Evolutionary conservation across 2,329 filamentous ascomycete species (phyloP), one percentile per base, ranked within the genome.

Genomic region (Pezicula rhizophila): DNA sequence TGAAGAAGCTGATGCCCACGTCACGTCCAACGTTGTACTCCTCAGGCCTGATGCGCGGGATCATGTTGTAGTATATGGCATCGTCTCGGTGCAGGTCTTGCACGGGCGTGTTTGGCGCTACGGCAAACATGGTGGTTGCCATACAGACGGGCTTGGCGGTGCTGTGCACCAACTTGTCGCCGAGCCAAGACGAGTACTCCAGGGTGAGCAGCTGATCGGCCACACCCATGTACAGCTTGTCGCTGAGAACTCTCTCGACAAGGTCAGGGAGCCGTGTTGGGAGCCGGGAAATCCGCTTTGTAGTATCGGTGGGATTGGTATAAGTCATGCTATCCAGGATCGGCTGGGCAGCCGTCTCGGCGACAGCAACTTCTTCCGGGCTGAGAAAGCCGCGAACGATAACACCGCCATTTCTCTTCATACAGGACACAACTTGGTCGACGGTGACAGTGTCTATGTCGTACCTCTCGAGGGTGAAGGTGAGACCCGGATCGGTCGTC

Each of bases 1-100:
- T 38, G 34, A 50, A 47, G 31, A 46, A 47, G 44, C 44, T 31
- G 12, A 46, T 44, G 4, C 42, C 20, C 4, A 5, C 4, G 8
- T 44, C 42, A 31, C 42, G 42, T 4, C 11, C 18, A 11, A 26
- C 25, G 11, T 26, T 8, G 25, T 44, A 33, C n/a, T 15, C 25
- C 18, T 31, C 20, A 17, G 37, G 37, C 15, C 10, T 39, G 8
- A 33, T 17, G 5, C 20, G 5, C 20, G 20, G 42, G 5, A n/a
- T 26, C 10, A 31, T 8, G 26, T 26, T 17, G 28, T 17, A 33
- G 26, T 44, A 31, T 11, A 44, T 33, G n/a, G n/a, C 20, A 17
- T 44, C 42, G 26, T 44, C 42, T 15, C 42, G 20, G 25, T 44
- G 42, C 8, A 44, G 42, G 10, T 26, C 23, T 26, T 44, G 42